A percentile compares a stretch with the other conserved stretches of the same genome.
These are phyloP conservation scores for Rhizopogon vulgaris DNA, from an alignment of 768 basidiomycete genomes.

Conservation along the genomic window DNA sequence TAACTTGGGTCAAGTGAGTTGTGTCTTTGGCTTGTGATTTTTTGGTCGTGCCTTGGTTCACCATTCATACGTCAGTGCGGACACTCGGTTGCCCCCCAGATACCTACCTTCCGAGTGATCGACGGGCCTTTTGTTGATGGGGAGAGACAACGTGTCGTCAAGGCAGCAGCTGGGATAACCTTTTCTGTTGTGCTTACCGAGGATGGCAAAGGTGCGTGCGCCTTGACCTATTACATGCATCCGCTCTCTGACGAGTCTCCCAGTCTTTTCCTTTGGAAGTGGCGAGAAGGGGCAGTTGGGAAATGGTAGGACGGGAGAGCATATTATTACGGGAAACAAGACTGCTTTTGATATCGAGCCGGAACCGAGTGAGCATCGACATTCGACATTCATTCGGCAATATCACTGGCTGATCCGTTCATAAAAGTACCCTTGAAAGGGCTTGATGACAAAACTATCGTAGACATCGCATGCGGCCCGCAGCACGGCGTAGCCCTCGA, in stretches of 20 bases:
- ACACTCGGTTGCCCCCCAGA: slow-evolving; percentile 56
- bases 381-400: not conserved
- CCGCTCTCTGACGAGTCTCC: not conserved
- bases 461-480: slow-evolving; percentile 78
- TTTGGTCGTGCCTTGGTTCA: not conserved
- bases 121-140: slow-evolving; percentile 52
- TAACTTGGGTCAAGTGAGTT: slow-evolving; percentile 68
- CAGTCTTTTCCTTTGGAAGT: slow-evolving; percentile 87
- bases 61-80: slow-evolving; percentile 49
- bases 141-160: slow-evolving; percentile 57
- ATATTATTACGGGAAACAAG: slow-evolving; percentile 82
- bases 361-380: slow-evolving; percentile 48
- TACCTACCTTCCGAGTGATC: slow-evolving; percentile 60
- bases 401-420: not conserved
- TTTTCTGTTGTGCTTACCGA: slow-evolving; percentile 83
- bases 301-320: slow-evolving; percentile 90
- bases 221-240: not conserved
- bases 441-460: slow-evolving; percentile 71
- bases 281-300: slow-evolving; percentile 92
- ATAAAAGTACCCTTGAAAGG: slow-evolving; percentile 64
- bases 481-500: slow-evolving; percentile 86
- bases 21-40: not conserved
- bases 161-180: slow-evolving; percentile 75
- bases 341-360: slow-evolving; percentile 73
- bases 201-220: slow-evolving; percentile 62